Evolutionary conservation across 208 protist species (phyloP).

Genomic region (Crithidia expoeki): DNA sequence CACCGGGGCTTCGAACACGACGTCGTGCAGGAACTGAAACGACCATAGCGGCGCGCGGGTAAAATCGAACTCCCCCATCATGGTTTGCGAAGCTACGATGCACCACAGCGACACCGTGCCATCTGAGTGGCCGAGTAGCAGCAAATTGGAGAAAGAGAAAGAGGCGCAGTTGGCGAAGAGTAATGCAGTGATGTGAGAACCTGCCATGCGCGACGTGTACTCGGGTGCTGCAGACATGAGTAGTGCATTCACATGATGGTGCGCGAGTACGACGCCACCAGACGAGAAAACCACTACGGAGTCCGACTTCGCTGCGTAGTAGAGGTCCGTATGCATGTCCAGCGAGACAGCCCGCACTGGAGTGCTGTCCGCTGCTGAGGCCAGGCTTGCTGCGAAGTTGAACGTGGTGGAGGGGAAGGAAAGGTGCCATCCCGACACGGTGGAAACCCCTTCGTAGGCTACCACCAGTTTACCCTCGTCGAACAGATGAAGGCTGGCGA

Average conservation of each 20-base stretch:
- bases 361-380: conserved; percentile 26
- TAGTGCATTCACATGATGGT: conserved; percentile 30
- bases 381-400: conserved; percentile 37
- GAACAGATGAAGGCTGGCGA: conserved; percentile 44
- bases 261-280: conserved; percentile 41
- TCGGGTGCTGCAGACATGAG: conserved; percentile 24
- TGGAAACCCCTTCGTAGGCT: conserved; percentile 28
- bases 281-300: conserved; percentile 44
- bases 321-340: conserved; percentile 38
- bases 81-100: conserved; percentile 24
- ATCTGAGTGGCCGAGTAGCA: conserved; percentile 30
- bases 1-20: conserved; percentile 27
- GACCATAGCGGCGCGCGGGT: conserved; percentile 28
- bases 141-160: conserved; percentile 26
- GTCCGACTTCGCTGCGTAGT: conserved; percentile 44
- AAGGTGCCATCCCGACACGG: conserved; percentile 58
- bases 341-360: conserved; percentile 36
- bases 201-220: conserved; percentile 18
- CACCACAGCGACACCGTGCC: conserved; percentile 36
- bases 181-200: conserved; percentile 24
- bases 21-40: conserved; percentile 29
- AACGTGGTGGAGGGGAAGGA: conserved; percentile 41
- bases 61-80: conserved; percentile 8
- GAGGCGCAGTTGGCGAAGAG: conserved; percentile 32
- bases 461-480: conserved; percentile 50